Evolutionary conservation across 352 stramenopile species (phyloP), one percentile per base, ranked within the genome.

Genomic region (Phytopythium montanum): DNA sequence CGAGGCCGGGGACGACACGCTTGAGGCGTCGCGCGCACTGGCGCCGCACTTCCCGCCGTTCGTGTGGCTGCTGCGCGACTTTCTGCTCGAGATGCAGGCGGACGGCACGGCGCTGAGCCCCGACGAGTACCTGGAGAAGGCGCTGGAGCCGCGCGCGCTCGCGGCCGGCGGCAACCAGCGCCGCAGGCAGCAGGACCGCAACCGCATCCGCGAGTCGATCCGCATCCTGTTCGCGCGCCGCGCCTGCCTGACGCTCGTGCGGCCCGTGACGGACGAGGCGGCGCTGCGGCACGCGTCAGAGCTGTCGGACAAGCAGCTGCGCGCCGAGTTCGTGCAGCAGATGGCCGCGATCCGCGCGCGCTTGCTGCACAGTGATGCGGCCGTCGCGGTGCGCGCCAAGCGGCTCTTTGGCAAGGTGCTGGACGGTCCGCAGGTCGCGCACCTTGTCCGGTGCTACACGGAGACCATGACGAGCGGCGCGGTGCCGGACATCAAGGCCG

Each of bases 11-110:
- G 58, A 69, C 23, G 79, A 88, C 56, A 61, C 70, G 3, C 25
- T 78, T 25, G 62, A 72, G 12, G 75, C 87, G 54, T 86, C 75
- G 0, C 62, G 61, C 1, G 76, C 77, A 2, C 68, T 95, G 31
- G 81, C 86, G 34, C 78, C 73, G 25, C 84, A 94, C 56, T 95
- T 95, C 56, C 86, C 86, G 29, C 86, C 84, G 51, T 90, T 95
- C 21, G 64, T 94, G 28, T 93, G 85, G 83, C 69, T 95, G 34
- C 60, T 95, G 46, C 78, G 86, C 31, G 86, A 95, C 51, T 95
- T 95, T 56, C 66, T 91, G 57, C 79, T 95, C 7, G 81, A 92
- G 48, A 88, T 93, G 75, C 75, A 88, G 45, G 71, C 73, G 31
- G 80, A 89, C 46, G 86, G 84, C 45, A 62, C 56, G 18, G 54